Conservation (phyloP, 257 asterid species). For the Solanum pinnatisectum region DNA sequence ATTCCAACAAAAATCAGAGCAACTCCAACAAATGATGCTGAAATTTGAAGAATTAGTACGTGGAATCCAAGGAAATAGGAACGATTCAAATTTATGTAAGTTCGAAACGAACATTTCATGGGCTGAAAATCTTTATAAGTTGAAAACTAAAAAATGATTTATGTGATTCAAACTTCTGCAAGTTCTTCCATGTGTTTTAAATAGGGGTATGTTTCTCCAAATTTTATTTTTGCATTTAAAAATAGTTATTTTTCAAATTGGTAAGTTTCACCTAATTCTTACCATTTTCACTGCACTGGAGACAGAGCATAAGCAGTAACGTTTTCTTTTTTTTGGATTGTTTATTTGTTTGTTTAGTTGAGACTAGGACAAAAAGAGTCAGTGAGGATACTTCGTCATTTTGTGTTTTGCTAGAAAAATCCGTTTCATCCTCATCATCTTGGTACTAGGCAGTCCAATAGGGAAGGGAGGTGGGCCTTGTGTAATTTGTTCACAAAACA, state of each 20-base stretch:
- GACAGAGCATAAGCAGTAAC: background rate
- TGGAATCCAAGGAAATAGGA: background rate
- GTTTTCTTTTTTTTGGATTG: background rate
- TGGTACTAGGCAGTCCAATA: background rate
- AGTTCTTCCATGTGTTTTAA: background rate
- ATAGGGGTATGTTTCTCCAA: background rate
- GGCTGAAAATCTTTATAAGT: background rate
- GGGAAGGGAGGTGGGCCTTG: background rate
- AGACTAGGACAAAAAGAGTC: background rate
- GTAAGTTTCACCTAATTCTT: background rate
- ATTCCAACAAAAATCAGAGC: background rate
- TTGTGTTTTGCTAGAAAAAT: background rate
- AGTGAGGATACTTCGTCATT: background rate
- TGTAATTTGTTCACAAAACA: background rate
- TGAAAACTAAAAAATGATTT: background rate
- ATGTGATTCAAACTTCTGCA: background rate
- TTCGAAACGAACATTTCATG: background rate
- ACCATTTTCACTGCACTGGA: background rate
- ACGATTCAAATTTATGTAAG: background rate
- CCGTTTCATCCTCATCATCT: background rate
- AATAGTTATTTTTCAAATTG: background rate
- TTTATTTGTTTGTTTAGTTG: background rate
- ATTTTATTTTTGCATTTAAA: no score
- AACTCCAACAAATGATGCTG: background rate
- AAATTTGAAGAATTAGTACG: background rate